Percentiles rank a stretch among this genome's conserved stretches.
Conservation (phyloP, 768 basidiomycete species). For the Pulveroboletus sp. region DNA sequence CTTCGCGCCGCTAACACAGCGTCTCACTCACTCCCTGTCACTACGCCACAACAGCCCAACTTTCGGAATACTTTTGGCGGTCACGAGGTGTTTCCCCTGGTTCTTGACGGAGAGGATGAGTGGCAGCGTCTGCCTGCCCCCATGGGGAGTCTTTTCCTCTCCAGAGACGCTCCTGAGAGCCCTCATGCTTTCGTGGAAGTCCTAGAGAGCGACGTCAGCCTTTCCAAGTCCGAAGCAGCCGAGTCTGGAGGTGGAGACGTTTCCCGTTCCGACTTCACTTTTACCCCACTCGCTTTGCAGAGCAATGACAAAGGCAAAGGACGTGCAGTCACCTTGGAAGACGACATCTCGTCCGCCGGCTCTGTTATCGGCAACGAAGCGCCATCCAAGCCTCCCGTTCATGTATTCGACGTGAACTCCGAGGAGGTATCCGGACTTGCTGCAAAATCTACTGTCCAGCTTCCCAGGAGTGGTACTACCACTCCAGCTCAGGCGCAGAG, state of each 20-base stretch:
- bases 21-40: slow-evolving; percentile 29
- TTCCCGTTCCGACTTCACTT: slow-evolving; percentile 23
- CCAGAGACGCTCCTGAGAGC: slow-evolving; percentile 32
- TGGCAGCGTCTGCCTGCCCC: slow-evolving; percentile 55
- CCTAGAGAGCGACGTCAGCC: slow-evolving; percentile 39
- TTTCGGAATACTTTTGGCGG: slow-evolving; percentile 61
- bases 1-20: slow-evolving; percentile 32
- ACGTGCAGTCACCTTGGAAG: slow-evolving; percentile 26
- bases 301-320: slow-evolving; percentile 50
- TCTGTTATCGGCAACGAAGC: slow-evolving; percentile 39
- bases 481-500: slow-evolving; percentile 35
- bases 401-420: slow-evolving; percentile 44
- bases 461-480: slow-evolving; percentile 17
- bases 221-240: slow-evolving; percentile 28
- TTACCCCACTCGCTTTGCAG: slow-evolving; percentile 8
- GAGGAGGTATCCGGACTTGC: slow-evolving; percentile 25
- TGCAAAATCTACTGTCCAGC: slow-evolving; percentile 10
- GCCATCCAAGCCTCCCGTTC: slow-evolving; percentile 55
- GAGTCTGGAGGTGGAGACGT: slow-evolving; percentile 33
- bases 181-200: slow-evolving; percentile 66
- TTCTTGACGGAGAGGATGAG: slow-evolving; percentile 50
- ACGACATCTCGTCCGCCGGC: slow-evolving; percentile 37
- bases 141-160: slow-evolving; percentile 39
- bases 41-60: slow-evolving; percentile 31
- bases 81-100: slow-evolving; percentile 40